Evolutionary conservation across 1,139 yeast genomes (phyloP).

Genomic region (Pneumocystis sp.): DNA sequence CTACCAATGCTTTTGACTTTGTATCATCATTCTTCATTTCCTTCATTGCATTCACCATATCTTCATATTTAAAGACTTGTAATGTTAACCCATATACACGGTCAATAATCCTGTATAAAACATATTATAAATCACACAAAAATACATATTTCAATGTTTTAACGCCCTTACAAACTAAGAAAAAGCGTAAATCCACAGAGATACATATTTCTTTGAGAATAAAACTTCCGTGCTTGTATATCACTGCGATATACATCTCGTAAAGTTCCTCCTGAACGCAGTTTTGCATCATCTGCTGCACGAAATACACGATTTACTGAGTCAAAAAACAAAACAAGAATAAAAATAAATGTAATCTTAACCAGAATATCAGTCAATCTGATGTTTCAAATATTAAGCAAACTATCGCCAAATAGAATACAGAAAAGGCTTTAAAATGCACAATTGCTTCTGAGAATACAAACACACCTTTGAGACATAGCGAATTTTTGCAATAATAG

Average conservation of each 20-base stretch:
- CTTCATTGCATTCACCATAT: not conserved
- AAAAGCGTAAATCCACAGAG: constrained; percentile 91
- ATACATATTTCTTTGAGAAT: constrained; percentile 93
- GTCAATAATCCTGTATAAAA: not conserved
- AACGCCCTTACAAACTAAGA: constrained; percentile 23
- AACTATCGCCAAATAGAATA: too few species aligned
- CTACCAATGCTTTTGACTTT: not conserved
- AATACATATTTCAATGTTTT: not conserved
- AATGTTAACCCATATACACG: not conserved
- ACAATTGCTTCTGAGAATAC: too few species aligned
- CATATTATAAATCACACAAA: not conserved
- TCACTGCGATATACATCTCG: constrained; percentile 48
- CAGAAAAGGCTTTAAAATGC: too few species aligned
- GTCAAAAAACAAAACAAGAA: constrained; percentile 70
- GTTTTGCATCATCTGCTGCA: constrained; percentile 41
- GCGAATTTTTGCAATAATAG: constrained; percentile 55
- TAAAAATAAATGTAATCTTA: constrained; percentile 51
- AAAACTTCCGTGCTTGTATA: constrained; percentile 77
- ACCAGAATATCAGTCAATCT: not conserved
- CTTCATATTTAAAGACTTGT: not conserved
- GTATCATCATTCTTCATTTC: not conserved
- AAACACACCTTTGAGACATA: constrained; percentile 52
- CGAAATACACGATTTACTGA: constrained; percentile 70
- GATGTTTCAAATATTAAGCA: too few species aligned
- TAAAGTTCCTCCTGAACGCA: constrained; percentile 11